These are phyloP conservation scores for Curvularia verruculosa DNA, from an alignment of 2,329 filamentous ascomycete species.

Conservation along the genomic window DNA sequence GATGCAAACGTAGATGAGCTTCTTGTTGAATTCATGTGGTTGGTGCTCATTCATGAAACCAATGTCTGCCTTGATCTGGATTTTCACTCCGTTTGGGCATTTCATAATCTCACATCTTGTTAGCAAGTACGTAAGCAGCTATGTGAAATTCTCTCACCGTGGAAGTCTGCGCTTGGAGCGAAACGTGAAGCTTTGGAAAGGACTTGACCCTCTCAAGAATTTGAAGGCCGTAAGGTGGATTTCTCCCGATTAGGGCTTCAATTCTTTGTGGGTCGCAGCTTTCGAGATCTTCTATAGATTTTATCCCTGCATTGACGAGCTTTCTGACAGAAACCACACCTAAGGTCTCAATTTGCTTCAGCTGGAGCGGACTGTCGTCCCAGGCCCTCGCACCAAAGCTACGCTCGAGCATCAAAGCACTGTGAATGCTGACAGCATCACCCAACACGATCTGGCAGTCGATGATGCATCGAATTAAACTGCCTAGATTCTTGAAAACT, in stretches of 20 bases:
- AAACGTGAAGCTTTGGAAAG: constrained; percentile 73
- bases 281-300: constrained; percentile 72
- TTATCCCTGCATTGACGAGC: constrained; percentile 72
- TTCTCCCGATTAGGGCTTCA: constrained; percentile 76
- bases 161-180: constrained; percentile 58
- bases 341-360: constrained; percentile 82
- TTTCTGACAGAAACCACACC: constrained; percentile 78
- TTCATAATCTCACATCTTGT: constrained; percentile 24
- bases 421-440: constrained; percentile 71
- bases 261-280: constrained; percentile 71
- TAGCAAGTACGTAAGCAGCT: neutral
- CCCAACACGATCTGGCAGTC: constrained; percentile 69
- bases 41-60: constrained; percentile 72
- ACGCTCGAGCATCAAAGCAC: constrained; percentile 77
- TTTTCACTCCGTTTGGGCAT: constrained; percentile 54
- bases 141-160: constrained; percentile 34
- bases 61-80: constrained; percentile 70
- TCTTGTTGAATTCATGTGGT: constrained; percentile 67
- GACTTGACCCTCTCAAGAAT: constrained; percentile 67
- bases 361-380: constrained; percentile 81
- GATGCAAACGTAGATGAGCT: constrained; percentile 72
- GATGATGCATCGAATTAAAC: constrained; percentile 75
- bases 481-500: constrained; percentile 71
- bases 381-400: constrained; percentile 77
- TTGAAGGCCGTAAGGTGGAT: constrained; percentile 81